Conservation (phyloP, 2,329 filamentous ascomycete species). For the Dactylonectria estremocensis region DNA sequence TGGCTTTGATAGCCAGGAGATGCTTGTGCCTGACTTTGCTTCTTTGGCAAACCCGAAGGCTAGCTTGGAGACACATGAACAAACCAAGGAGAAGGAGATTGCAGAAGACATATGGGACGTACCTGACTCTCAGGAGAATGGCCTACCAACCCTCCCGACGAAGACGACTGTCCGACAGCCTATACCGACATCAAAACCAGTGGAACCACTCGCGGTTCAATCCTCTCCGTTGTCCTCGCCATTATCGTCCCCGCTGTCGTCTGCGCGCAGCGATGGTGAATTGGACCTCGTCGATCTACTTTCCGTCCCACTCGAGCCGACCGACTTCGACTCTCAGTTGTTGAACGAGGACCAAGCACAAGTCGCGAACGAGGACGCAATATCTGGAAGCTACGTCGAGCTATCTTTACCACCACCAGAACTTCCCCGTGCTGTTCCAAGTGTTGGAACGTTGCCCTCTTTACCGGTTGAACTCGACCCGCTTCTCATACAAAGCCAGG, state of each 20-base stretch:
- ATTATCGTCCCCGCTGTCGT: conserved; percentile 52
- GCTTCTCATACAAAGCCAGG: conserved; percentile 36
- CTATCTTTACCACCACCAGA: conserved; percentile 52
- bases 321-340: conserved; percentile 10
- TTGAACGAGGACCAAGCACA: conserved; percentile 22
- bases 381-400: conserved; percentile 57
- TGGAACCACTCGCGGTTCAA: conserved; percentile 9
- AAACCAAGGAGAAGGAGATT: conserved; percentile 26
- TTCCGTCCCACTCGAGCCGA: conserved; percentile 21
- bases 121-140: conserved; percentile 50
- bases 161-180: conserved; percentile 22
- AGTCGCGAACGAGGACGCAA: conserved; percentile 49
- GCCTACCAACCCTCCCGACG: conserved; percentile 10
- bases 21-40: conserved; percentile 18
- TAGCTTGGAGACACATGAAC: background rate
- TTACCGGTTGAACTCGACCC: conserved; percentile 3
- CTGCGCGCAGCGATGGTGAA: conserved; percentile 49
- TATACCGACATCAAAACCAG: conserved; percentile 22
- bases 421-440: conserved; percentile 27
- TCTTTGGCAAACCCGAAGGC: conserved; percentile 19
- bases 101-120: conserved; percentile 55
- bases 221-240: conserved; percentile 51
- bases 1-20: conserved; percentile 57
- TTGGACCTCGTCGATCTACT: conserved; percentile 41
- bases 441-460: background rate